Conservation (phyloP, 2,329 filamentous ascomycete species). For the Beauveria bassiana region DNA sequence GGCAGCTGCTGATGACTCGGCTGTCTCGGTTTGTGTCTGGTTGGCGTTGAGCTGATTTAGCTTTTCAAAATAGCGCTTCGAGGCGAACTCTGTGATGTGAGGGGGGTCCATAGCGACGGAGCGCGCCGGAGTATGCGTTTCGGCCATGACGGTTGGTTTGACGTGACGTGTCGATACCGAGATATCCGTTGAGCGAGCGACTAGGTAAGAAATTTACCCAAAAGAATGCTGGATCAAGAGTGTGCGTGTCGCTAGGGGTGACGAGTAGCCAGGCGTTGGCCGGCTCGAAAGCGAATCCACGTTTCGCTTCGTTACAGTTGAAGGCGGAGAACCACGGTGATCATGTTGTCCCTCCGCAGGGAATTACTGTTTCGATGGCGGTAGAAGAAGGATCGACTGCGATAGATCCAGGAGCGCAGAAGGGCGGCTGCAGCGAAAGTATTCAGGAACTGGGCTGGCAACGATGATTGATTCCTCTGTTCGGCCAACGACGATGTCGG, state of each 20-base stretch:
- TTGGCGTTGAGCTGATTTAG: slow-evolving; percentile 46
- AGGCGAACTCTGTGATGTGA: slow-evolving; percentile 60
- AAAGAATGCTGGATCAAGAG: slow-evolving; percentile 10
- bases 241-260: neutral
- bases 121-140: slow-evolving; percentile 19
- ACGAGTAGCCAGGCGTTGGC: slow-evolving; percentile 10
- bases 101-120: slow-evolving; percentile 48
- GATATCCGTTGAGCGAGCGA: slow-evolving; percentile 18
- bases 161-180: neutral
- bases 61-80: slow-evolving; percentile 56
- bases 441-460: neutral
- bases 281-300: slow-evolving; percentile 11
- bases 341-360: slow-evolving; percentile 7
- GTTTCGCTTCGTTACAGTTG: slow-evolving; percentile 5
- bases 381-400: neutral
- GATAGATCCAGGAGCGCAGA: neutral
- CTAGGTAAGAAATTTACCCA: slow-evolving; percentile 13
- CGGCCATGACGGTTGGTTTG: slow-evolving; percentile 23
- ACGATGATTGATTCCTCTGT: neutral
- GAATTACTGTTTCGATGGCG: neutral
- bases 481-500: neutral
- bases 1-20: slow-evolving; percentile 15
- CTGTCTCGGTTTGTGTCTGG: slow-evolving; percentile 29
- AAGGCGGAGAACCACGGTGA: slow-evolving; percentile 1
- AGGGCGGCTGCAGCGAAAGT: neutral